These are phyloP conservation scores for Sindora glabra DNA, from an alignment of 306 rosid species.

Conservation along the genomic window DNA sequence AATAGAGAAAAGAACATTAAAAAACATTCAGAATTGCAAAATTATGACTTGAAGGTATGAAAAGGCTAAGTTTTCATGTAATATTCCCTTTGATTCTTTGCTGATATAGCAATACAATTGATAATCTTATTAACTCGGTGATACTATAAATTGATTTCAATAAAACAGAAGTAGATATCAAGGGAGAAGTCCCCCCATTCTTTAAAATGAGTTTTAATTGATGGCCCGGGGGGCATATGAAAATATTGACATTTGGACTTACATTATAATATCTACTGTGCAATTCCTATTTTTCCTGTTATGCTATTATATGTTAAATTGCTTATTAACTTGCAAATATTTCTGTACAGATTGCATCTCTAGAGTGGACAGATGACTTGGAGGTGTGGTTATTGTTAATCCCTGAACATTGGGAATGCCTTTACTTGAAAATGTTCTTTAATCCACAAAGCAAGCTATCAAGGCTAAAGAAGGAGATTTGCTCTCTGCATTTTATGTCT, in stretches of 20 bases:
- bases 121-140: background rate
- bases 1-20: background rate
- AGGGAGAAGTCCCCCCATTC: background rate
- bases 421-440: conserved; percentile 65
- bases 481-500: background rate
- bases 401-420: conserved; percentile 82
- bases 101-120: conserved; percentile 5
- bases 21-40: background rate
- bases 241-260: background rate
- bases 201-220: background rate
- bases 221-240: background rate
- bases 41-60: background rate
- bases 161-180: background rate
- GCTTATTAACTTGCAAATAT: conserved; percentile 11
- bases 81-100: background rate
- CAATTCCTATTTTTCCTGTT: background rate
- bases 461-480: conserved; percentile 60
- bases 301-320: background rate
- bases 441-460: conserved; percentile 71
- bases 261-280: background rate
- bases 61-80: background rate
- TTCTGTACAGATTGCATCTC: conserved; percentile 43
- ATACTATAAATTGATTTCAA: background rate
- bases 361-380: conserved; percentile 92
- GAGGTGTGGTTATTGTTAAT: conserved; percentile 80